Percentiles rank a stretch among this genome's conserved stretches.
These are phyloP conservation scores for Hysterangium stoloniferum DNA, from an alignment of 768 basidiomycete species.

Conservation along the genomic window DNA sequence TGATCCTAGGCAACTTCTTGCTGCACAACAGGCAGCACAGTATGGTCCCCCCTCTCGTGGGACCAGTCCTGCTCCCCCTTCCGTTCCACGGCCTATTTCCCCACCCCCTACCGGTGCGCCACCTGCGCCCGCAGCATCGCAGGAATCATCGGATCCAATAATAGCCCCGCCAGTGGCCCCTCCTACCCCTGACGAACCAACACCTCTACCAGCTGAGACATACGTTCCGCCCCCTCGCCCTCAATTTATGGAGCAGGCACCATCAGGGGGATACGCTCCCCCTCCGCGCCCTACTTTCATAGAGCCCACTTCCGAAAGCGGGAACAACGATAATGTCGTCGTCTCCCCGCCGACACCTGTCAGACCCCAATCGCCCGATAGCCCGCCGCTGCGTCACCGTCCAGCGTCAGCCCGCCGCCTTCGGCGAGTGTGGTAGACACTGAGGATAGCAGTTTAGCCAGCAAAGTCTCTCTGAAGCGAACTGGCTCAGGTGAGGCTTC, in stretches of 20 bases:
- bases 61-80: slow-evolving; percentile 15
- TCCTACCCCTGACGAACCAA: not conserved
- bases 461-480: slow-evolving; percentile 33
- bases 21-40: slow-evolving; percentile 58
- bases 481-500: slow-evolving; percentile 35
- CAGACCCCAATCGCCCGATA: slow-evolving; percentile 18
- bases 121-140: slow-evolving; percentile 4
- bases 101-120: slow-evolving; percentile 13
- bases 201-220: slow-evolving; percentile 5
- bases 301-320: slow-evolving; percentile 21
- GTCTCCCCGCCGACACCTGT: slow-evolving; percentile 27
- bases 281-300: slow-evolving; percentile 16
- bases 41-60: slow-evolving; percentile 8
- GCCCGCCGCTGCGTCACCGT: slow-evolving; percentile 26
- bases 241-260: slow-evolving; percentile 47
- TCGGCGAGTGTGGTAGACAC: not conserved
- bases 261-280: slow-evolving; percentile 44
- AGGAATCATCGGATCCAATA: no score
- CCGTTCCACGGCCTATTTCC: slow-evolving; percentile 17
- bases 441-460: slow-evolving; percentile 23
- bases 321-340: slow-evolving; percentile 32
- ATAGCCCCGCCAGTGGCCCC: not conserved
- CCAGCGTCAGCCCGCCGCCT: not conserved
- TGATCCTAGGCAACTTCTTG: slow-evolving; percentile 63
- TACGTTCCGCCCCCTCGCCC: slow-evolving; percentile 29